Evolutionary conservation across 305 asterid genomes (phyloP).

Genomic region (Solanum hybrid): DNA sequence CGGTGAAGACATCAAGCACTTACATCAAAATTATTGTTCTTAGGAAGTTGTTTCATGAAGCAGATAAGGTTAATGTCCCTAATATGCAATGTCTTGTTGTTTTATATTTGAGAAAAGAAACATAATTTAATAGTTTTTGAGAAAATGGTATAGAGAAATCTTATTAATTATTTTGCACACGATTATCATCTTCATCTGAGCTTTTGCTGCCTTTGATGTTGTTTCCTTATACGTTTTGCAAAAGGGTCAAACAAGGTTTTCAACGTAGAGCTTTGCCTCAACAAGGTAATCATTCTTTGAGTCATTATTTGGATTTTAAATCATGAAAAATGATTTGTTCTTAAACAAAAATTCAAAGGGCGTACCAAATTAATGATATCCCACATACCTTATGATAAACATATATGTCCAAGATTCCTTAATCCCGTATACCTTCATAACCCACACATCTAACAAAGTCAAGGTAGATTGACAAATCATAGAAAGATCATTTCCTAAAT

Average conservation of each 20-base stretch:
- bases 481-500: too few species aligned
- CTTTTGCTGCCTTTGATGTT: neutral
- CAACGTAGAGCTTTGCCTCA: constrained; percentile 15
- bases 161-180: neutral
- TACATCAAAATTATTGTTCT: neutral
- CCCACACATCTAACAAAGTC: constrained; percentile 27
- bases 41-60: neutral
- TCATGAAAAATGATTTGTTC: constrained; percentile 5
- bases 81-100: neutral
- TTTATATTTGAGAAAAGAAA: neutral
- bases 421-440: constrained; percentile 27
- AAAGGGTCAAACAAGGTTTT: constrained; percentile 32
- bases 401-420: constrained; percentile 22
- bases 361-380: neutral
- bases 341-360: constrained; percentile 29
- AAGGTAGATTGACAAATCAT: constrained; percentile 7
- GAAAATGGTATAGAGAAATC: neutral
- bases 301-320: constrained; percentile 19
- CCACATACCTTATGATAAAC: neutral
- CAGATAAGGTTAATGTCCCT: neutral
- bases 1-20: neutral
- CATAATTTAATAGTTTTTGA: neutral
- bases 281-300: neutral
- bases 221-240: neutral
- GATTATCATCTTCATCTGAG: neutral